Conservation (phyloP, 1,139 yeast genomes). For the Debaryomycetaceae sp. region DNA sequence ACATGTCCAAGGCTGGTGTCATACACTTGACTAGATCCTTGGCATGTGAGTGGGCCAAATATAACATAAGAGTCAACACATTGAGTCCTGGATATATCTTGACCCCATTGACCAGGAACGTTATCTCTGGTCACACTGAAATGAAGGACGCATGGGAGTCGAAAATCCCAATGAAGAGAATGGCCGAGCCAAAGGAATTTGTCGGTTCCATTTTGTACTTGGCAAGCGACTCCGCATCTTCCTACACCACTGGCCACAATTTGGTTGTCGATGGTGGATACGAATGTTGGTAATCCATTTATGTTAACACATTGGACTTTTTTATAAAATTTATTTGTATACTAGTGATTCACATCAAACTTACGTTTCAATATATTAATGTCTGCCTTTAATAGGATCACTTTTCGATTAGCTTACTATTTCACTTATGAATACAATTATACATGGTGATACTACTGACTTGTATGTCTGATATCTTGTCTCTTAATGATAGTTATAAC, state of each 20-base stretch:
- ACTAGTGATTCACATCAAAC: neutral
- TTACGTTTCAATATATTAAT: neutral
- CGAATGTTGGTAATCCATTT: conserved; percentile 30
- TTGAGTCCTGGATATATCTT: conserved; percentile 48
- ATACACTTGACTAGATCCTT: conserved; percentile 46
- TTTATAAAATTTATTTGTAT: neutral
- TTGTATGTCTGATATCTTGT: too few species aligned
- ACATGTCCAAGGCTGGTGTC: conserved; percentile 52
- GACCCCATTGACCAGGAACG: conserved; percentile 48
- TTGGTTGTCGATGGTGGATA: conserved; percentile 51
- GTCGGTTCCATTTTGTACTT: conserved; percentile 46
- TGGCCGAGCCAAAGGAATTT: conserved; percentile 52
- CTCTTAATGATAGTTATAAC: too few species aligned
- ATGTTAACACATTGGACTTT: neutral
- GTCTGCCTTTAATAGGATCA: neutral
- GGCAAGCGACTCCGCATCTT: conserved; percentile 44
- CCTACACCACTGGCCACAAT: conserved; percentile 49
- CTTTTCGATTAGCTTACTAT: neutral
- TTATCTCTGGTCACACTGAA: conserved; percentile 41
- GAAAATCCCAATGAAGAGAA: conserved; percentile 48
- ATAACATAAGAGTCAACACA: conserved; percentile 47
- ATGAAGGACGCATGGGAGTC: conserved; percentile 49
- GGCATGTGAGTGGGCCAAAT: conserved; percentile 53
- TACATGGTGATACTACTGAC: too few species aligned
- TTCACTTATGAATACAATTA: too few species aligned